These are phyloP conservation scores for Lumnitzera racemosa DNA, from an alignment of 345 rosid species.

Conservation along the genomic window DNA sequence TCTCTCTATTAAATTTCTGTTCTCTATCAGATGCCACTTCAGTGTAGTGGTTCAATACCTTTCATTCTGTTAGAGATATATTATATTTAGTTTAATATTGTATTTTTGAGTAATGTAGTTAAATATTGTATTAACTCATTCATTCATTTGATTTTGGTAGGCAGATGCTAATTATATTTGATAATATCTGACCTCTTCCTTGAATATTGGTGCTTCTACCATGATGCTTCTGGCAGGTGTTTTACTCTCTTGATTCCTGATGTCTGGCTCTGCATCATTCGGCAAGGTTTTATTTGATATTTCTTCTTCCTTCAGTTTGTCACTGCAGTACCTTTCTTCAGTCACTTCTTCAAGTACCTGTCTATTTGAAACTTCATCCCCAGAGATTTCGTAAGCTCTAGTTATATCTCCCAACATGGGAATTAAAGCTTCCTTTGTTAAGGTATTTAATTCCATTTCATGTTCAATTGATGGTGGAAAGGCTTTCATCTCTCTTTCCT, in stretches of 20 bases:
- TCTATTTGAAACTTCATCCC: background rate
- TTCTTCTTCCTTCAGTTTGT: conserved; percentile 4
- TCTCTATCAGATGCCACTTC: no score
- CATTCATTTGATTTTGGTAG: no score
- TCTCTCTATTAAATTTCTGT: no score
- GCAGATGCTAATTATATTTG: no score
- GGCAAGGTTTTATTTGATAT: background rate
- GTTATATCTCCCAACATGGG: background rate
- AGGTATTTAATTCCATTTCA: background rate
- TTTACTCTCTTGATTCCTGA: conserved; percentile 6
- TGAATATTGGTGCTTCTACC: conserved; percentile 14
- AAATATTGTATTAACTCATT: no score
- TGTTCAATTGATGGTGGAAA: background rate
- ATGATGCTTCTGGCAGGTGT: conserved; percentile 14
- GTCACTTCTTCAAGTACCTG: conserved; percentile 5
- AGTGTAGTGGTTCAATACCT: no score
- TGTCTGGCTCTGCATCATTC: conserved; percentile 11
- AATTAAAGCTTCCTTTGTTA: background rate
- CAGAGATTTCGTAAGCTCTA: background rate
- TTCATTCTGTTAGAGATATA: no score
- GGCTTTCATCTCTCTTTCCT: no score
- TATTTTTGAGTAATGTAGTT: no score
- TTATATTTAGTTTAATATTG: no score
- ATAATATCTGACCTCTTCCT: conserved; percentile 32
- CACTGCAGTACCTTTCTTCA: background rate